Evolutionary conservation across 2,329 filamentous ascomycete species (phyloP).

Genomic region (Aspergillaceae sp.): DNA sequence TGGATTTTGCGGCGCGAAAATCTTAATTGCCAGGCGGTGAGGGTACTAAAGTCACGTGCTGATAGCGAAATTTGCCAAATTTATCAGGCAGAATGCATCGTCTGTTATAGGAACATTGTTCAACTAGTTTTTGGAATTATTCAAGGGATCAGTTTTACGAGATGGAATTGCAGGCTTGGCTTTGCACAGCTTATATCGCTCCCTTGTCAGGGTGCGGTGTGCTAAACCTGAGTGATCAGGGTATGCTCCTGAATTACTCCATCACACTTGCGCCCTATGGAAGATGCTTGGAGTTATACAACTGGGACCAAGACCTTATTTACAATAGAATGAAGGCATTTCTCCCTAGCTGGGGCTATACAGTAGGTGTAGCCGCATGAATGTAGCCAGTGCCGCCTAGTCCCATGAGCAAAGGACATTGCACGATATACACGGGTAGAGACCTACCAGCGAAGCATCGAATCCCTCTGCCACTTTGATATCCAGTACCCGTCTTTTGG

Average conservation of each 20-base stretch:
- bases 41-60: conserved; percentile 22
- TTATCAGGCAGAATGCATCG: conserved; percentile 4
- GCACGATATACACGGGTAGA: background rate
- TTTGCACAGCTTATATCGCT: background rate
- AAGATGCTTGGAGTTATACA: no score
- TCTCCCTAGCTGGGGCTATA: background rate
- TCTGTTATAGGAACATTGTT: no score
- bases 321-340: background rate
- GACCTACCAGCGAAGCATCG: background rate
- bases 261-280: no score
- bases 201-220: background rate
- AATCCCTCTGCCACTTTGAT: background rate
- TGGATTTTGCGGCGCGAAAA: conserved; percentile 14
- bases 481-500: background rate
- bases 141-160: background rate
- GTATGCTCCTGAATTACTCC: background rate
- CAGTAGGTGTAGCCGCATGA: background rate
- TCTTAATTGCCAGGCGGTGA: conserved; percentile 19
- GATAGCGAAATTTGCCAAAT: conserved; percentile 11
- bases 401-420: background rate
- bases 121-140: no score
- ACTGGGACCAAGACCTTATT: background rate
- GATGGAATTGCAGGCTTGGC: background rate
- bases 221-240: background rate
- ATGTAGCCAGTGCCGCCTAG: background rate